A percentile compares a stretch with the other conserved stretches of the same genome.
Conservation (phyloP, 208 protist genomes). For the Herpetomonas muscarum region DNA sequence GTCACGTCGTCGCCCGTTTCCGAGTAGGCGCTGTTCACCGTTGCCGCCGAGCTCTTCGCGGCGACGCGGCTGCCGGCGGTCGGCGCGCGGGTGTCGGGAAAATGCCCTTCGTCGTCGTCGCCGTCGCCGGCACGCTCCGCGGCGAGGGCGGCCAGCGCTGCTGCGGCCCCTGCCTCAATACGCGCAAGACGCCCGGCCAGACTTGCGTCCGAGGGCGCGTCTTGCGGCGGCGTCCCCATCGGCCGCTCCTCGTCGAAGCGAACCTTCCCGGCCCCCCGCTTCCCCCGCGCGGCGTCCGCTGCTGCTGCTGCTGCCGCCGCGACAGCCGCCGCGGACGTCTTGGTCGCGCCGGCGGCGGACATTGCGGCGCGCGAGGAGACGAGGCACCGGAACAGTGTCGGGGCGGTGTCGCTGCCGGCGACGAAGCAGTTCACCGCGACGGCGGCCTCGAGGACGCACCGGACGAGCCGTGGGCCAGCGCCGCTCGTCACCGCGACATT, state of each 20-base stretch:
- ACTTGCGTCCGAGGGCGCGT: no score
- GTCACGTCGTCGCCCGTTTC: not conserved
- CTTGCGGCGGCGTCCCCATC: no score
- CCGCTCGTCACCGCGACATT: conserved; percentile 14
- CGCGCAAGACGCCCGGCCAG: no score
- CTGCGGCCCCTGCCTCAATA: no score
- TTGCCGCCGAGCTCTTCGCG: not conserved
- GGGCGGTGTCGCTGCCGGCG: conserved; percentile 9
- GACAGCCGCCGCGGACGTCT: not conserved
- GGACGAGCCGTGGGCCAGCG: conserved; percentile 1
- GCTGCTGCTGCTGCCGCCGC: no score
- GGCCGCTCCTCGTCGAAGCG: no score
- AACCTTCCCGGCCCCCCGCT: no score
- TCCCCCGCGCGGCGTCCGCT: no score
- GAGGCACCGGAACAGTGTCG: conserved; percentile 18
- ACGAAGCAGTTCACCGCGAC: conserved; percentile 27
- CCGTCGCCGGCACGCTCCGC: no score
- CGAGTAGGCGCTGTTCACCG: not conserved
- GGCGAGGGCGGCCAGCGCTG: not conserved
- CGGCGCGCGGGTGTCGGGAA: not conserved
- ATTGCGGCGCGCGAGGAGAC: conserved; percentile 15
- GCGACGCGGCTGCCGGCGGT: not conserved
- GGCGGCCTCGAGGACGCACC: conserved; percentile 23
- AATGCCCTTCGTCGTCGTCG: no score
- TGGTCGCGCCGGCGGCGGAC: not conserved